Conservation (phyloP, 345 rosid species). For the Nasturtium officinale region DNA sequence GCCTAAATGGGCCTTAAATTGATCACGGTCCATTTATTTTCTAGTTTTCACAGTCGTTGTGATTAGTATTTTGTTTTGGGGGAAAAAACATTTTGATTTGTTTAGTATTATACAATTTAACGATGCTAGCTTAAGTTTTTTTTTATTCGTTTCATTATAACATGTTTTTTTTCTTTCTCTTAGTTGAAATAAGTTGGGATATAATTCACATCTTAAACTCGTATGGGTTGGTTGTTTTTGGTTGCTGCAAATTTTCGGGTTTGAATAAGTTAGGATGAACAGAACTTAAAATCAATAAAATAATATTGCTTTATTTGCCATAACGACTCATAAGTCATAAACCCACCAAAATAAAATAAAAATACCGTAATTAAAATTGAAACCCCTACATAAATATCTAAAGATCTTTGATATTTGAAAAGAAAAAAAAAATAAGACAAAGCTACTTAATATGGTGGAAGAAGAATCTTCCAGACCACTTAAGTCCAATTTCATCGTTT, state of each 20-base stretch:
- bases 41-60: neutral
- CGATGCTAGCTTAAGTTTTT: no score
- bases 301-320: neutral
- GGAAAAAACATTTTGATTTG: no score
- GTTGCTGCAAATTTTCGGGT: neutral
- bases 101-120: no score
- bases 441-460: conserved; percentile 1
- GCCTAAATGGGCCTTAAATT: neutral
- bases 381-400: neutral
- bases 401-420: neutral
- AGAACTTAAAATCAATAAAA: neutral
- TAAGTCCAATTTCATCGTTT: conserved; percentile 7
- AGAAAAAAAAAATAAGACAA: neutral
- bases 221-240: no score
- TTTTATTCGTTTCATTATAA: no score
- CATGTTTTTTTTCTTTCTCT: neutral
- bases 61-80: no score
- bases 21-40: neutral
- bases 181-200: no score
- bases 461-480: neutral
- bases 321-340: neutral
- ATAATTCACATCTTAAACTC: no score
- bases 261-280: neutral
- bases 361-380: neutral
- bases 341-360: no score